These are phyloP conservation scores for Marchantia polymorpha DNA, from an alignment of 225 moss, liverwort and hornwort species.

Conservation along the genomic window DNA sequence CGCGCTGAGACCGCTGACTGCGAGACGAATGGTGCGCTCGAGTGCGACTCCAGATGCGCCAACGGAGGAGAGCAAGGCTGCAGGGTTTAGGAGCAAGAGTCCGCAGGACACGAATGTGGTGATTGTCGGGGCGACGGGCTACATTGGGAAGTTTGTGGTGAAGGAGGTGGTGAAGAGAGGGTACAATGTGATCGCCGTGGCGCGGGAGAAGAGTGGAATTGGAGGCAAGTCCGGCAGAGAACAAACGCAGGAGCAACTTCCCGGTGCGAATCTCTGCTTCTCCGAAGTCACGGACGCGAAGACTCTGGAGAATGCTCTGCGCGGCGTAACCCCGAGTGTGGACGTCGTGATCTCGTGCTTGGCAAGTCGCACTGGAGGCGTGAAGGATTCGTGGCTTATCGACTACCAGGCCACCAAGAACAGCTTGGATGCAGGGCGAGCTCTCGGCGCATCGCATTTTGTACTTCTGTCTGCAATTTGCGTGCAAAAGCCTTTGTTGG, in stretches of 20 bases:
- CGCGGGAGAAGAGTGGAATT: slow-evolving; percentile 87
- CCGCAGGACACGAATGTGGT: slow-evolving; percentile 47
- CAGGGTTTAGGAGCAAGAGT: slow-evolving; percentile 34
- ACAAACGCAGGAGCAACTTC: slow-evolving; percentile 54
- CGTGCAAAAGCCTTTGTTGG: slow-evolving; percentile 89
- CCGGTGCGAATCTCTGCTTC: slow-evolving; percentile 64
- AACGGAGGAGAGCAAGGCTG: background rate
- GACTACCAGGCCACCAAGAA: slow-evolving; percentile 89
- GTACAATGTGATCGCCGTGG: slow-evolving; percentile 74
- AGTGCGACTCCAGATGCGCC: background rate
- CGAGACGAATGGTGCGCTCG: background rate
- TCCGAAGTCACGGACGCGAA: slow-evolving; percentile 62
- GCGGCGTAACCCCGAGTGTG: slow-evolving; percentile 35
- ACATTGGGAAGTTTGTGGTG: slow-evolving; percentile 92
- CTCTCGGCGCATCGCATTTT: slow-evolving; percentile 79
- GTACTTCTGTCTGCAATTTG: slow-evolving; percentile 94
- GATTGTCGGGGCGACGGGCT: slow-evolving; percentile 83
- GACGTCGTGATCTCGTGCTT: slow-evolving; percentile 86
- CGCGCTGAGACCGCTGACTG: background rate
- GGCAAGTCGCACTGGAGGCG: slow-evolving; percentile 82
- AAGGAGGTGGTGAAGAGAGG: slow-evolving; percentile 91
- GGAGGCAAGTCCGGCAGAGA: slow-evolving; percentile 62
- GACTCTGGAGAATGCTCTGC: slow-evolving; percentile 54
- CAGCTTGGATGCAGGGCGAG: slow-evolving; percentile 68
- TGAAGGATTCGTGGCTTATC: slow-evolving; percentile 90